A percentile compares a stretch with the other conserved stretches of the same genome.
Evolutionary conservation across 768 basidiomycete genomes (phyloP).

Genomic region (Boletus coccyginus): DNA sequence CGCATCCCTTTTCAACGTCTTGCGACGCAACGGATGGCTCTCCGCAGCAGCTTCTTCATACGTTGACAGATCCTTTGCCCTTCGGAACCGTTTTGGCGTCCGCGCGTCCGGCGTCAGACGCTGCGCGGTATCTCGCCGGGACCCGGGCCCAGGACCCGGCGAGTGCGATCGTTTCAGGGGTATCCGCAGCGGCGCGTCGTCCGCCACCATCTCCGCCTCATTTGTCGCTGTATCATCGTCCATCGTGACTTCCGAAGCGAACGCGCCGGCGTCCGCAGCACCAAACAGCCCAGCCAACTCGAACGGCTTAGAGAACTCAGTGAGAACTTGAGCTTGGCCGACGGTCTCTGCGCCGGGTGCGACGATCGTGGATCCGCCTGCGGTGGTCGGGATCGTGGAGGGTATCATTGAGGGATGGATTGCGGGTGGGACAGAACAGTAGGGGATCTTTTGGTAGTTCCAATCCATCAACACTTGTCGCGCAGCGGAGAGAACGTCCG

Average conservation of each 20-base stretch:
- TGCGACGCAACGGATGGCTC: constrained; percentile 50
- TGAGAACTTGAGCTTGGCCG: constrained; percentile 78
- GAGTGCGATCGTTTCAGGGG: constrained; percentile 27
- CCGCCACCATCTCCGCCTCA: constrained; percentile 38
- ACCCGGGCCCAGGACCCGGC: neutral
- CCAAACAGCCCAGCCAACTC: constrained; percentile 79
- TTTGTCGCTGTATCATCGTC: constrained; percentile 40
- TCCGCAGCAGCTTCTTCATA: constrained; percentile 50
- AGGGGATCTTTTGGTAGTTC: constrained; percentile 96
- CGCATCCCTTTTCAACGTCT: constrained; percentile 58
- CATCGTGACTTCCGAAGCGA: constrained; percentile 44
- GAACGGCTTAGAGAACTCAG: constrained; percentile 72
- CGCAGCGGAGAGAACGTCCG: constrained; percentile 80
- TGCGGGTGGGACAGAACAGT: constrained; percentile 75
- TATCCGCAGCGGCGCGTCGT: constrained; percentile 34
- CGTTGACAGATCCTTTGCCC: constrained; percentile 49
- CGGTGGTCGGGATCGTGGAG: constrained; percentile 30
- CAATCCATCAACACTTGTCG: constrained; percentile 85
- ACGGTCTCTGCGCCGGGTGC: constrained; percentile 78
- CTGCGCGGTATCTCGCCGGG: neutral
- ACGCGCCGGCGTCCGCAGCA: constrained; percentile 78
- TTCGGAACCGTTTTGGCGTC: constrained; percentile 60
- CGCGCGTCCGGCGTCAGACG: constrained; percentile 4
- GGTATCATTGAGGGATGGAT: constrained; percentile 78
- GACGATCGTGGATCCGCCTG: constrained; percentile 39